These are phyloP conservation scores for Ophiocordyceps robertsii DNA, from an alignment of 2,329 filamentous ascomycete species.

Conservation along the genomic window DNA sequence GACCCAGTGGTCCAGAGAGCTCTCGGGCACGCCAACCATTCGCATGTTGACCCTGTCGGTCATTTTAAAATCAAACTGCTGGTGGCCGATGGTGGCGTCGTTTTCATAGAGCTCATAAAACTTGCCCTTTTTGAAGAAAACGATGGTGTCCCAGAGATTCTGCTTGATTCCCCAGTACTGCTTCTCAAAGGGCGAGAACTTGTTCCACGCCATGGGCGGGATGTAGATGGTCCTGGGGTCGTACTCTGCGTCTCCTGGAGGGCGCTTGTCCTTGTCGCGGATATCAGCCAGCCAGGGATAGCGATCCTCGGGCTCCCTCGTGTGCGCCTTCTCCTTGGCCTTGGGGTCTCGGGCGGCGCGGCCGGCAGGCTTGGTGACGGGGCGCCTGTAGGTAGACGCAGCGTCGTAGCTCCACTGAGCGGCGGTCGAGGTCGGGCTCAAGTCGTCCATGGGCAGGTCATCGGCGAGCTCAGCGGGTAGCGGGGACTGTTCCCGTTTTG, in stretches of 20 bases:
- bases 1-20: slow-evolving; percentile 91
- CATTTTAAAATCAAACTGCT: slow-evolving; percentile 93
- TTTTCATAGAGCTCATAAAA: slow-evolving; percentile 99
- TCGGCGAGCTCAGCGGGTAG: slow-evolving; percentile 31
- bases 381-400: slow-evolving; percentile 23
- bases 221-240: slow-evolving; percentile 87
- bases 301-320: slow-evolving; percentile 69
- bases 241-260: slow-evolving; percentile 70
- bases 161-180: slow-evolving; percentile 99
- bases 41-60: slow-evolving; percentile 98
- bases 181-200: slow-evolving; percentile 90
- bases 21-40: slow-evolving; percentile 96
- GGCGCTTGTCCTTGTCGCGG: slow-evolving; percentile 70
- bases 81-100: slow-evolving; percentile 90
- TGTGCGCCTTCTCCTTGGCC: slow-evolving; percentile 56
- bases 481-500: slow-evolving; percentile 15
- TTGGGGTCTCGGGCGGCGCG: slow-evolving; percentile 18
- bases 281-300: slow-evolving; percentile 86
- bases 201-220: slow-evolving; percentile 62
- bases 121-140: slow-evolving; percentile 99
- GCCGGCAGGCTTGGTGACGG: slow-evolving; percentile 19
- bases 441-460: slow-evolving; percentile 40
- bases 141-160: slow-evolving; percentile 92
- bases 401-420: slow-evolving; percentile 65
- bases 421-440: slow-evolving; percentile 56